Conservation (phyloP, 805 yeast genomes). For the Candida berthetii region DNA sequence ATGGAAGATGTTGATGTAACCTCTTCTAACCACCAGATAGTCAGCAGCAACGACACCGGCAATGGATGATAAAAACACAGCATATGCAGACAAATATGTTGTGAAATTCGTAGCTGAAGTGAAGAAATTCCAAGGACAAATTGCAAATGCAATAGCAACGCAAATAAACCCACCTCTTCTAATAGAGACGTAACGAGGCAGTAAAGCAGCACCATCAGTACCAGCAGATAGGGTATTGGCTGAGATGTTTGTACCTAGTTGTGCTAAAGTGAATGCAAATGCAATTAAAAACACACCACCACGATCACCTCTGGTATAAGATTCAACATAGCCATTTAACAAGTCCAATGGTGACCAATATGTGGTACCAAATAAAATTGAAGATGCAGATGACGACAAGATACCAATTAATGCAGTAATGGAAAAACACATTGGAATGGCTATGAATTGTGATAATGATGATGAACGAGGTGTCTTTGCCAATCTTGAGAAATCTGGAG, state of each 20-base stretch:
- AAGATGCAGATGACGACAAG: slow-evolving; percentile 74
- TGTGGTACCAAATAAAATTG: slow-evolving; percentile 45
- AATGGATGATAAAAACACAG: slow-evolving; percentile 77
- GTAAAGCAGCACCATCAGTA: slow-evolving; percentile 62
- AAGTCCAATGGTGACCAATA: slow-evolving; percentile 79
- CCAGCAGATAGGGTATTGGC: slow-evolving; percentile 70
- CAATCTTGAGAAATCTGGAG: slow-evolving; percentile 87
- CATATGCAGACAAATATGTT: slow-evolving; percentile 72
- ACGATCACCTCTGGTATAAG: slow-evolving; percentile 50
- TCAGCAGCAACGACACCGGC: slow-evolving; percentile 73
- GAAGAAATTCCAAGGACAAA: slow-evolving; percentile 81
- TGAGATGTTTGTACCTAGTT: slow-evolving; percentile 71
- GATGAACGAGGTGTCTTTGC: slow-evolving; percentile 52
- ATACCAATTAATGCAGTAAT: slow-evolving; percentile 82
- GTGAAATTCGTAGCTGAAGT: slow-evolving; percentile 68
- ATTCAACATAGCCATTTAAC: slow-evolving; percentile 55
- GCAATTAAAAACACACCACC: slow-evolving; percentile 78
- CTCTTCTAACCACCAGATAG: slow-evolving; percentile 69
- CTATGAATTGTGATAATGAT: slow-evolving; percentile 47
- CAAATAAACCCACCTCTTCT: slow-evolving; percentile 79
- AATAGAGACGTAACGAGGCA: slow-evolving; percentile 61
- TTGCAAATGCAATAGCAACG: slow-evolving; percentile 61
- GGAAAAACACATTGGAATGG: slow-evolving; percentile 75
- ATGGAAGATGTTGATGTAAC: slow-evolving; percentile 56
- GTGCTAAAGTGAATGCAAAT: slow-evolving; percentile 66